Evolutionary conservation across 108 stramenopile genomes (phyloP).

Genomic region (Skeletonema costatum): DNA sequence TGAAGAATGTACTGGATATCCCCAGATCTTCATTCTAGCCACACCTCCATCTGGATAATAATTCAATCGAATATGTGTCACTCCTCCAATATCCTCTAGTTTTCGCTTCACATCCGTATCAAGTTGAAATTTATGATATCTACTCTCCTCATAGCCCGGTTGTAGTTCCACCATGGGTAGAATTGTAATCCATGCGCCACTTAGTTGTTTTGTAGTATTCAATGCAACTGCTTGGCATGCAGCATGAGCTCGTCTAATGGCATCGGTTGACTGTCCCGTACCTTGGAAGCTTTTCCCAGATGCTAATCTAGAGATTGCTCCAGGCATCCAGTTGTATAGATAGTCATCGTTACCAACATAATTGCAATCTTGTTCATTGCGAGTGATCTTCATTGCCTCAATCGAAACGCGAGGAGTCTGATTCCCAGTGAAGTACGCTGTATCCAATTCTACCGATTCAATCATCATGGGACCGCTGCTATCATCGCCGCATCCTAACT

Average conservation of each 20-base stretch:
- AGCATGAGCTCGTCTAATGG: constrained; percentile 53
- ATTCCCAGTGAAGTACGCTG: constrained; percentile 94
- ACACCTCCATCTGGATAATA: constrained; percentile 95
- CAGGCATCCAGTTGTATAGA: constrained; percentile 57
- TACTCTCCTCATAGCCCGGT: constrained; percentile 77
- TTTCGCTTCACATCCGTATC: constrained; percentile 10
- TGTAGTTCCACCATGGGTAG: constrained; percentile 65
- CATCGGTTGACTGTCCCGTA: constrained; percentile 52
- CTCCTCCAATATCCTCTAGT: constrained; percentile 31
- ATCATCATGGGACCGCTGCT: constrained; percentile 15
- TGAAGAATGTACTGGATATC: constrained; percentile 14
- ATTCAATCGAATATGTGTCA: constrained; percentile 41
- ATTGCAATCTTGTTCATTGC: not conserved
- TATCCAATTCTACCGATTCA: constrained; percentile 76
- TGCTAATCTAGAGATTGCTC: constrained; percentile 49
- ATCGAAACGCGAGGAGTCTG: constrained; percentile 78
- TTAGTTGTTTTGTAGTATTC: not conserved
- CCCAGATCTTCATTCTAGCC: constrained; percentile 79
- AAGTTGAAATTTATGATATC: constrained; percentile 73
- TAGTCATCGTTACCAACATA: constrained; percentile 12
- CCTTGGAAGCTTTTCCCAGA: constrained; percentile 73
- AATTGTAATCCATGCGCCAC: constrained; percentile 61
- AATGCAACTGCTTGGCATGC: constrained; percentile 47
- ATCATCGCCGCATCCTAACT: constrained; percentile 49
- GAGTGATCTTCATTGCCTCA: constrained; percentile 49